Evolutionary conservation across 257 asterid genomes (phyloP).

Genomic region (Penstemon davidsonii): DNA sequence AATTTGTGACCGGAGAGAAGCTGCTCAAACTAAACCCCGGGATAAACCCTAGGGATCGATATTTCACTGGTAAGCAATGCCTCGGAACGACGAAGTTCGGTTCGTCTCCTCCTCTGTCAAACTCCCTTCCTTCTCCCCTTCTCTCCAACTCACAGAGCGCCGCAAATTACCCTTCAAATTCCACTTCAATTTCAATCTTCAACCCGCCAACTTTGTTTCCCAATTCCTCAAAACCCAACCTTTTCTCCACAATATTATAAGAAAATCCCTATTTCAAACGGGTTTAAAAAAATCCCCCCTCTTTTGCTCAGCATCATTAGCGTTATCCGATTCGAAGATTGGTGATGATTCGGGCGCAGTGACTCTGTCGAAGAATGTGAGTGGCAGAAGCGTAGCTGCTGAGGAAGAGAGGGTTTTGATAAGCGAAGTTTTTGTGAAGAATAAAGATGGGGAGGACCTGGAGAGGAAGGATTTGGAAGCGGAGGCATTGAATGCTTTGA

Average conservation of each 20-base stretch:
- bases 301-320: slow-evolving; percentile 68
- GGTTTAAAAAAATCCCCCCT: slow-evolving; percentile 40
- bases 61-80: slow-evolving; percentile 46
- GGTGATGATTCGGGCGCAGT: slow-evolving; percentile 34
- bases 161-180: slow-evolving; percentile 49
- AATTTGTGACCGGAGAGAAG: slow-evolving; percentile 14
- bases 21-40: slow-evolving; percentile 1
- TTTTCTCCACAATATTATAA: slow-evolving; percentile 22
- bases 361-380: slow-evolving; percentile 48
- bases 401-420: slow-evolving; percentile 91
- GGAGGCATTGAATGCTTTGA: slow-evolving; percentile 80
- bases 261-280: slow-evolving; percentile 13
- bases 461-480: slow-evolving; percentile 88
- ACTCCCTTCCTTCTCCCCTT: slow-evolving; percentile 44
- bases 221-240: slow-evolving; percentile 34
- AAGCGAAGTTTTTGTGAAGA: slow-evolving; percentile 88
- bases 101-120: slow-evolving; percentile 62
- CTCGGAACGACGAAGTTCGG: slow-evolving; percentile 52
- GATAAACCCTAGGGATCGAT: slow-evolving; percentile 27
- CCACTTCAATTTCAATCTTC: slow-evolving; percentile 35
- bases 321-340: slow-evolving; percentile 40
- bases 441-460: slow-evolving; percentile 91
- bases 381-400: slow-evolving; percentile 36
- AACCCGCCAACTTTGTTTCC: slow-evolving; percentile 36
- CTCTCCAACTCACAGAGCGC: slow-evolving; percentile 29